A percentile compares a stretch with the other conserved stretches of the same genome.
Evolutionary conservation across 768 basidiomycete species (phyloP).

Genomic region (Russula ochroleuca): DNA sequence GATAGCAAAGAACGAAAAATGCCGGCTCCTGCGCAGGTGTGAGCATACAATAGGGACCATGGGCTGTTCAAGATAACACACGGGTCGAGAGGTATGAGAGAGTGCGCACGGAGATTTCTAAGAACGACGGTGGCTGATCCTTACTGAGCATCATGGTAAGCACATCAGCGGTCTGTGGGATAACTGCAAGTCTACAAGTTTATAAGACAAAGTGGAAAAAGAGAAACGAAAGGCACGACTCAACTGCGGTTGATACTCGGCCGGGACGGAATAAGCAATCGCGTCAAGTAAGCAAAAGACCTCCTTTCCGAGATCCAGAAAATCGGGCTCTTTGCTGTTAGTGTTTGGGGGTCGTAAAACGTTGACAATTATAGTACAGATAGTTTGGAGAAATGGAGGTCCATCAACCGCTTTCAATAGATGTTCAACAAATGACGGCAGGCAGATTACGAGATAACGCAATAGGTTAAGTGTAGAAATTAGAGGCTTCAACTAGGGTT

Average conservation of each 20-base stretch:
- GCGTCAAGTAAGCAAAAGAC: slow-evolving; percentile 21
- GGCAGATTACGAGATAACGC: slow-evolving; percentile 19
- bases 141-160: slow-evolving; percentile 48
- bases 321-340: slow-evolving; percentile 5
- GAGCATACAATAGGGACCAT: slow-evolving; percentile 30
- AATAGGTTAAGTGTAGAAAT: slow-evolving; percentile 22
- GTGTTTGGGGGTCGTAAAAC: slow-evolving; percentile 17
- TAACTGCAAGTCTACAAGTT: slow-evolving; percentile 37
- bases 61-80: slow-evolving; percentile 49
- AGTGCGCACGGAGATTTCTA: slow-evolving; percentile 37
- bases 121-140: slow-evolving; percentile 49
- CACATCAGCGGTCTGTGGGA: slow-evolving; percentile 41
- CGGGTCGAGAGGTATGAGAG: slow-evolving; percentile 44
- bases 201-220: not conserved
- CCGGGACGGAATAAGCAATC: slow-evolving; percentile 19
- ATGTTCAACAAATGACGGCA: slow-evolving; percentile 19
- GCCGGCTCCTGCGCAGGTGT: slow-evolving; percentile 5
- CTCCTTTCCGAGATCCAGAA: slow-evolving; percentile 16
- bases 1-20: slow-evolving; percentile 27
- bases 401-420: slow-evolving; percentile 14
- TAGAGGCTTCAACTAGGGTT: slow-evolving; percentile 18
- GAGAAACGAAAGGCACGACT: not conserved
- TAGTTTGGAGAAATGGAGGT: slow-evolving; percentile 15
- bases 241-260: slow-evolving; percentile 18
- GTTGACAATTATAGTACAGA: slow-evolving; percentile 20